A percentile compares a stretch with the other conserved stretches of the same genome.
phyloP scores from a whole-genome alignment of 371 early-diverging fungal species.

The Thermomucor indicae-seudaticae region DNA sequence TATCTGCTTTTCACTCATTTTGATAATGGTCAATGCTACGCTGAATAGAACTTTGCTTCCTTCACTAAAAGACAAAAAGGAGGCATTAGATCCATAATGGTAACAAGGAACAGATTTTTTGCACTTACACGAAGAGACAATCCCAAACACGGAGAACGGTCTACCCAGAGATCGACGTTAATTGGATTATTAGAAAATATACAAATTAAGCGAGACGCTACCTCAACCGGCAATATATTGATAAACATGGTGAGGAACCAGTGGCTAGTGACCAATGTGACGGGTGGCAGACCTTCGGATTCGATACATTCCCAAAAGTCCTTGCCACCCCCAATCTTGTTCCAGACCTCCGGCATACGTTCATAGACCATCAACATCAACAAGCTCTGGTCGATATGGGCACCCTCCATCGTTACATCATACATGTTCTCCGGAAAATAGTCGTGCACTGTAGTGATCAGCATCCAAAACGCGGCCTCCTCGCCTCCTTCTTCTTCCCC shows the following conservation, averaged over 20 bases:
- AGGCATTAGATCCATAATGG: too few species aligned
- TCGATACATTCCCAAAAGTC: slow-evolving; percentile 52
- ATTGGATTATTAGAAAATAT: slow-evolving; percentile 10
- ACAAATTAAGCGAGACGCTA: slow-evolving; percentile 4
- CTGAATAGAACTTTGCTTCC: slow-evolving; percentile 78
- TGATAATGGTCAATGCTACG: slow-evolving; percentile 71
- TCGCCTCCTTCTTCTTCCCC: slow-evolving; percentile 73
- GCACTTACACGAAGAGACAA: slow-evolving; percentile 67
- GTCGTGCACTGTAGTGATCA: slow-evolving; percentile 70
- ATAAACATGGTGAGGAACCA: slow-evolving; percentile 86
- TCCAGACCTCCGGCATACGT: slow-evolving; percentile 55
- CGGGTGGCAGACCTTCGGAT: slow-evolving; percentile 56
- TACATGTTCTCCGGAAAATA: slow-evolving; percentile 77
- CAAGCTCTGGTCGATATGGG: slow-evolving; percentile 72
- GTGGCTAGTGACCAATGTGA: slow-evolving; percentile 74
- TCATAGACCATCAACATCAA: slow-evolving; percentile 62
- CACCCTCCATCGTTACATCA: slow-evolving; percentile 74
- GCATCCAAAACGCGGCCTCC: slow-evolving; percentile 78
- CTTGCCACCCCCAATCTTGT: slow-evolving; percentile 44
- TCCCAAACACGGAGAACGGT: slow-evolving; percentile 81
- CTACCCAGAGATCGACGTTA: slow-evolving; percentile 13
- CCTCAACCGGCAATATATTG: slow-evolving; percentile 74
- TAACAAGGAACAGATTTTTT: too few species aligned
- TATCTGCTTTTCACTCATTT: slow-evolving; percentile 65
- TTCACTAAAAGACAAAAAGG: slow-evolving; percentile 60